Percentiles rank a stretch among this genome's conserved stretches.
phyloP scores from a whole-genome alignment of 225 moss, liverwort and hornwort genomes.

The Physcomitrellopsis africana region DNA sequence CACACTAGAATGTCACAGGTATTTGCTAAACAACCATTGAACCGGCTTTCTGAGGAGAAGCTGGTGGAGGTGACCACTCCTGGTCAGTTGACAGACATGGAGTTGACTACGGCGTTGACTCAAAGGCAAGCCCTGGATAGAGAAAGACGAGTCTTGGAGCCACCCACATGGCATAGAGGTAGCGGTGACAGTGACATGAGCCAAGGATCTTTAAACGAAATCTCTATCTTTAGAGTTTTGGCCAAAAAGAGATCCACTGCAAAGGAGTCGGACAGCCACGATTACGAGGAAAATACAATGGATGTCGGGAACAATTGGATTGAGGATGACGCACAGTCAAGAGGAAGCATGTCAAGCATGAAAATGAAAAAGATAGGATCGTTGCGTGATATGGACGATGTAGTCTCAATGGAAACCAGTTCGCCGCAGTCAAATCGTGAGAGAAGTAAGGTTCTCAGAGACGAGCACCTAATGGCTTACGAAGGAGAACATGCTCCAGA shows the following conservation, averaged over 20 bases:
- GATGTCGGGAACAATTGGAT: constrained; percentile 26
- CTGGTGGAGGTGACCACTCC: constrained; percentile 26
- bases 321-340: constrained; percentile 39
- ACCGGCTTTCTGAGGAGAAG: constrained; percentile 41
- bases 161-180: constrained; percentile 47
- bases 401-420: constrained; percentile 41
- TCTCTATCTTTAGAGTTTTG: constrained; percentile 32
- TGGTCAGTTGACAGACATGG: constrained; percentile 40
- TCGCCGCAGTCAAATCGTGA: constrained; percentile 27
- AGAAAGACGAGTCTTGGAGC: constrained; percentile 20
- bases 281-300: constrained; percentile 29
- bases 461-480: background rate
- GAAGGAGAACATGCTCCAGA: constrained; percentile 30
- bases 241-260: constrained; percentile 33
- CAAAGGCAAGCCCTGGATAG: constrained; percentile 26
- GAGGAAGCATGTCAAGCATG: constrained; percentile 31
- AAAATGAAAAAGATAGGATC: constrained; percentile 21
- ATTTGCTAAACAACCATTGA: constrained; percentile 38
- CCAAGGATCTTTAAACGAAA: constrained; percentile 31
- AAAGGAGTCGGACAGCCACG: constrained; percentile 22
- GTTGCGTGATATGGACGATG: constrained; percentile 28
- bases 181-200: constrained; percentile 61
- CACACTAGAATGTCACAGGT: constrained; percentile 53
- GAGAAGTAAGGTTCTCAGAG: constrained; percentile 21
- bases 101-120: constrained; percentile 30